A percentile compares a stretch with the other conserved stretches of the same genome.
These are phyloP conservation scores for Silene vulgaris DNA, from an alignment of 179 eudicot species.

Conservation along the genomic window DNA sequence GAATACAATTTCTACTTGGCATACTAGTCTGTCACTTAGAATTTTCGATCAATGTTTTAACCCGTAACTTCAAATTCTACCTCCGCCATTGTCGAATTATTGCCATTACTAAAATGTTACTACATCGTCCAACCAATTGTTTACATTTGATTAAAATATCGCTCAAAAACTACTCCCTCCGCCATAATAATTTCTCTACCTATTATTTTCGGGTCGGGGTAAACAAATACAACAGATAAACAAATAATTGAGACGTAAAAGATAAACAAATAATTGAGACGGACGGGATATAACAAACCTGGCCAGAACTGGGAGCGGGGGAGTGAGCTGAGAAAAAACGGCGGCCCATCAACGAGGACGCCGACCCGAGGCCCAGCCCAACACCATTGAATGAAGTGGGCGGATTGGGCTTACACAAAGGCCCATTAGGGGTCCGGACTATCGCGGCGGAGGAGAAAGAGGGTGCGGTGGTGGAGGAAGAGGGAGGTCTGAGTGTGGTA, in stretches of 20 bases:
- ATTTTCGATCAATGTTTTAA: too few relatives aligned
- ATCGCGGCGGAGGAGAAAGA: background rate
- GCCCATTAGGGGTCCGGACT: constrained; percentile 12
- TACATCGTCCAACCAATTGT: too few relatives aligned
- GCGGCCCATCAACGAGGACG: constrained; percentile 20
- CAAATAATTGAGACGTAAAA: too few relatives aligned
- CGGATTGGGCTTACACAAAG: constrained; percentile 9
- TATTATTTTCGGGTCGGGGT: too few relatives aligned
- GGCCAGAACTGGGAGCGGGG: constrained; percentile 28
- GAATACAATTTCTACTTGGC: too few relatives aligned
- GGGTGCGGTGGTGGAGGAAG: constrained; percentile 8
- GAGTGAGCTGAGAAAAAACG: constrained; percentile 33
- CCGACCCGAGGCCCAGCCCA: background rate
- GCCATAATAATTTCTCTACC: too few relatives aligned
- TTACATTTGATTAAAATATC: too few relatives aligned
- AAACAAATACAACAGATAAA: background rate
- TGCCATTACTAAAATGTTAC: too few relatives aligned
- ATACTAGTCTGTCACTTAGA: too few relatives aligned
- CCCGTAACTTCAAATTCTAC: too few relatives aligned
- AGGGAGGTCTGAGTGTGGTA: constrained; percentile 18
- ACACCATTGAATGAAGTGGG: constrained; percentile 16
- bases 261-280: background rate
- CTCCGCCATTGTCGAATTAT: too few relatives aligned
- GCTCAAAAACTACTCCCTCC: background rate
- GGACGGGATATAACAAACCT: constrained; percentile 18